Conservation (phyloP, 305 asterid genomes). For the Solanum hybrid region DNA sequence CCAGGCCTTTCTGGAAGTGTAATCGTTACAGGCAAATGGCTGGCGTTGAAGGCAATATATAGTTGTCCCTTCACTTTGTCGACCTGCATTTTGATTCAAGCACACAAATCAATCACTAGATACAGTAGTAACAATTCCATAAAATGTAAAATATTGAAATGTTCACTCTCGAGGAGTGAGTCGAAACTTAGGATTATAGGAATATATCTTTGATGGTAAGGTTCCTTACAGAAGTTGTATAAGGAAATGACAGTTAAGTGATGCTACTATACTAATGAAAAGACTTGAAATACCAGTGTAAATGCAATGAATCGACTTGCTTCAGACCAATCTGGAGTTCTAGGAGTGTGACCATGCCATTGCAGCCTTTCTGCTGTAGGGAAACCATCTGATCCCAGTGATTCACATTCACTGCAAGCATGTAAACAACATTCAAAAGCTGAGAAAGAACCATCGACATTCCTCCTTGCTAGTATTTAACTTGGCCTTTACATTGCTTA, state of each 20-base stretch:
- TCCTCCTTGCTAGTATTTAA: background rate
- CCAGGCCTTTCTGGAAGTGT: conserved; percentile 75
- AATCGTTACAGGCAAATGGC: conserved; percentile 58
- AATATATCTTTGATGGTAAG: background rate
- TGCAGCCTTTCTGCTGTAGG: conserved; percentile 85
- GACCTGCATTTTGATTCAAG: conserved; percentile 26
- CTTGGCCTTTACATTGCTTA: background rate
- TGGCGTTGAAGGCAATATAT: conserved; percentile 68
- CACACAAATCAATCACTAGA: background rate
- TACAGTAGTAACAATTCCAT: background rate
- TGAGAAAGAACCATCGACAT: background rate
- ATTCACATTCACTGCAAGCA: conserved; percentile 64
- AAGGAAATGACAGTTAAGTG: background rate
- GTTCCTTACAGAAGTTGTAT: background rate
- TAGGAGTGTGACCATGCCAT: conserved; percentile 89
- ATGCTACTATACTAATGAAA: background rate
- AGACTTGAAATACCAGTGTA: conserved; percentile 48
- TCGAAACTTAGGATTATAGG: background rate
- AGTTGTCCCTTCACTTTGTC: conserved; percentile 78
- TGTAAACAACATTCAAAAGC: background rate
- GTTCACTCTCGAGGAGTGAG: background rate
- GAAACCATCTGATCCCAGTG: conserved; percentile 79
- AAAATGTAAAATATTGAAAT: background rate
- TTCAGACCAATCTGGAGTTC: conserved; percentile 80
- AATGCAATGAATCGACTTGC: conserved; percentile 77